phyloP scores from a whole-genome alignment of 495 filamentous ascomycete genomes.

The Chlorociboria aeruginascens region DNA sequence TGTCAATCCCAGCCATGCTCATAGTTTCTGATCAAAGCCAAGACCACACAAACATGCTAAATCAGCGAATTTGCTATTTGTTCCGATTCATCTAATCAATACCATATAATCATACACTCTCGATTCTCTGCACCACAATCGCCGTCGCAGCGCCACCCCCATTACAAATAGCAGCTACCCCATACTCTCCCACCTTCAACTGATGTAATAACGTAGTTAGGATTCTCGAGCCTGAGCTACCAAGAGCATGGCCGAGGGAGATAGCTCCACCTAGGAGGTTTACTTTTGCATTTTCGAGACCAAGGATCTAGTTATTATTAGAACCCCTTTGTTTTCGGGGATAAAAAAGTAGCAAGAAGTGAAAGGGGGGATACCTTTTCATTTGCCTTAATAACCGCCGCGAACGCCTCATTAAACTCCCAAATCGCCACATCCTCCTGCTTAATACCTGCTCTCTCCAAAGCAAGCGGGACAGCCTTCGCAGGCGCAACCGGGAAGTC shows the following conservation, averaged over 20 bases:
- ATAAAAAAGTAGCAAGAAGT: slow-evolving; percentile 17
- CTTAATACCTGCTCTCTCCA: slow-evolving; percentile 76
- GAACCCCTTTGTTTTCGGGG: not conserved
- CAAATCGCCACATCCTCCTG: slow-evolving; percentile 83
- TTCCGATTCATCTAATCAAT: not conserved
- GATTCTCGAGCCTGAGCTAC: slow-evolving; percentile 89
- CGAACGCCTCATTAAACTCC: slow-evolving; percentile 99
- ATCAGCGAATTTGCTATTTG: not conserved
- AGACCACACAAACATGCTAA: no score
- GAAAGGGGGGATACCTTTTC: slow-evolving; percentile 50
- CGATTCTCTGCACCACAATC: slow-evolving; percentile 82
- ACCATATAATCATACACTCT: slow-evolving; percentile 36
- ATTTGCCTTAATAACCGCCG: slow-evolving; percentile 90
- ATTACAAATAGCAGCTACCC: slow-evolving; percentile 92
- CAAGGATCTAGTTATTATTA: slow-evolving; percentile 44
- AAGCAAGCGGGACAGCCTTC: slow-evolving; percentile 82
- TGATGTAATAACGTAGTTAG: slow-evolving; percentile 83
- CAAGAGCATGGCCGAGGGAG: slow-evolving; percentile 84
- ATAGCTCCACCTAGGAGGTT: slow-evolving; percentile 90
- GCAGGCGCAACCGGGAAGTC: slow-evolving; percentile 93
- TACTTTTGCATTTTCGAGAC: slow-evolving; percentile 61
- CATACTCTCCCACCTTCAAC: slow-evolving; percentile 83
- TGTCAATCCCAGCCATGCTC: no score
- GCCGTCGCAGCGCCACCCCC: slow-evolving; percentile 87
- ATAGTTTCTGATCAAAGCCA: no score